phyloP scores from a whole-genome alignment of 2,329 filamentous ascomycete species.

The Microsporum audouinii region DNA sequence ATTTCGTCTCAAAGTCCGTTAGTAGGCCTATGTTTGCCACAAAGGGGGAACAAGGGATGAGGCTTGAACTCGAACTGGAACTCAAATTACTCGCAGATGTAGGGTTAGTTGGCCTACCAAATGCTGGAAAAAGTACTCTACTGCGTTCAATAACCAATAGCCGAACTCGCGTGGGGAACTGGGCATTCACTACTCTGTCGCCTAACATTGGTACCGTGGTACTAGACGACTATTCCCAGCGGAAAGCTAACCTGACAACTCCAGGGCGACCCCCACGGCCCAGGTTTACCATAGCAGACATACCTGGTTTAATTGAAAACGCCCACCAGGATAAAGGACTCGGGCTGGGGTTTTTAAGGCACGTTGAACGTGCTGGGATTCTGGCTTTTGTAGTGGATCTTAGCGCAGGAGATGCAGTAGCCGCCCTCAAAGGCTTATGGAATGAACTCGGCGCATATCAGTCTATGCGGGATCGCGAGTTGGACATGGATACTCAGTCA shows the following conservation, averaged over 20 bases:
- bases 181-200: slow-evolving; percentile 92
- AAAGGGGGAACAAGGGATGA: slow-evolving; percentile 67
- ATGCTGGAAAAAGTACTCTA: slow-evolving; percentile 90
- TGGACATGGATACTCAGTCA: slow-evolving; percentile 52
- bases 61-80: slow-evolving; percentile 72
- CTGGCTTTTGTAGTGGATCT: slow-evolving; percentile 91
- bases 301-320: slow-evolving; percentile 83
- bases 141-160: slow-evolving; percentile 79
- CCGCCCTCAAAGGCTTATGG: slow-evolving; percentile 73
- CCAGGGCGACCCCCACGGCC: slow-evolving; percentile 49
- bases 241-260: slow-evolving; percentile 46
- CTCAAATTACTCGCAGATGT: slow-evolving; percentile 92
- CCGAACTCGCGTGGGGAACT: slow-evolving; percentile 77
- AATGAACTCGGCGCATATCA: slow-evolving; percentile 83
- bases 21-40: slow-evolving; percentile 78
- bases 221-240: slow-evolving; percentile 72
- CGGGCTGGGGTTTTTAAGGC: slow-evolving; percentile 80
- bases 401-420: slow-evolving; percentile 63
- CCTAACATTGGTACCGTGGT: slow-evolving; percentile 95
- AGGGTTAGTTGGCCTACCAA: slow-evolving; percentile 85
- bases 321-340: slow-evolving; percentile 87
- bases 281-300: slow-evolving; percentile 87
- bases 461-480: slow-evolving; percentile 61
- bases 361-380: slow-evolving; percentile 86
- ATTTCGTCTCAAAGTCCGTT: slow-evolving; percentile 69